These are phyloP conservation scores for Cladorrhinum samala DNA, from an alignment of 495 filamentous ascomycete genomes.

Conservation along the genomic window DNA sequence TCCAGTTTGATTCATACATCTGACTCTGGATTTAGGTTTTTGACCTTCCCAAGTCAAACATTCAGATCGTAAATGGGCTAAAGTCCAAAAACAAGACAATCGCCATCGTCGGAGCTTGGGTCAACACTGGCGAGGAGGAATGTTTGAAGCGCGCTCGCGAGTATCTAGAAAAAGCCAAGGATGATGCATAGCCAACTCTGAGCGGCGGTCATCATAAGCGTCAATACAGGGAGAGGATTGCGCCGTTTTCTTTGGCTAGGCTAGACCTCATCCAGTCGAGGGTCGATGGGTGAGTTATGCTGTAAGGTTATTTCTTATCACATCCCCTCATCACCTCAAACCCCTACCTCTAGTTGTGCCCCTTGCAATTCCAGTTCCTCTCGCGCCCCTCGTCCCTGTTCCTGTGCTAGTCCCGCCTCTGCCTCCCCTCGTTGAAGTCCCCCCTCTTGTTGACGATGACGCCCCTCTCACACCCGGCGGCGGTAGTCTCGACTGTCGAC, in stretches of 20 bases:
- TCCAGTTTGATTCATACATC: background rate
- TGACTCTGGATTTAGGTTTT: constrained; percentile 27
- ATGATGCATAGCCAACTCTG: constrained; percentile 13
- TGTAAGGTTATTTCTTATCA: too few relatives aligned
- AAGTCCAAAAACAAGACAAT: constrained; percentile 58
- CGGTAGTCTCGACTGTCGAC: constrained; percentile 37
- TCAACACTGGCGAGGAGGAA: constrained; percentile 22
- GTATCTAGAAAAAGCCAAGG: constrained; percentile 17
- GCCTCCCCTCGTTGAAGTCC: constrained; percentile 25
- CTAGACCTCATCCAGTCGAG: too few relatives aligned
- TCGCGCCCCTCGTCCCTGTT: constrained; percentile 26
- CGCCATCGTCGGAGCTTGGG: constrained; percentile 18
- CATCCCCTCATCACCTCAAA: too few relatives aligned
- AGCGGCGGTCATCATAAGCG: too few relatives aligned
- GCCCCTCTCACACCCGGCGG: constrained; percentile 34
- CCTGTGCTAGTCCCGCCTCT: constrained; percentile 17
- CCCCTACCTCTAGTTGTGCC: constrained; percentile 41
- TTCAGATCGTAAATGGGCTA: constrained; percentile 56
- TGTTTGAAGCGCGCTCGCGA: constrained; percentile 18
- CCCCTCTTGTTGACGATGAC: constrained; percentile 21
- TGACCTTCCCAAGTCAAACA: constrained; percentile 55
- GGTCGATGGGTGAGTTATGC: too few relatives aligned
- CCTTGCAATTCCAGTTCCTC: constrained; percentile 21
- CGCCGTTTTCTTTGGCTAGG: too few relatives aligned
- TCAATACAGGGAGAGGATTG: too few relatives aligned